Conservation (phyloP, 345 rosid genomes). For the Brassica napus region Da-Ae NC_063442.1:25710501-25711000, state of each 20-base stretch:
- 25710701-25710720: background rate
- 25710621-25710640: background rate
- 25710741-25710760: background rate
- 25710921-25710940: background rate
- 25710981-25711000: background rate
- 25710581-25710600: background rate
- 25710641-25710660: too few species aligned
- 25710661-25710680: too few species aligned
- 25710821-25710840: background rate
- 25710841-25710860: background rate
- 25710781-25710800: background rate
- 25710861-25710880: background rate
- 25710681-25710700: too few species aligned
- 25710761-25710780: background rate
- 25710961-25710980: background rate
- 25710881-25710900: background rate
- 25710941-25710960: slow-evolving; percentile 26
- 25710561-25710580: background rate
- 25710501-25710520: background rate
- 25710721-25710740: background rate
- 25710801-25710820: background rate
- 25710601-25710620: background rate
- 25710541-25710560: background rate
- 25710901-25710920: background rate
- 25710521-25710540: background rate